phyloP scores from a whole-genome alignment of 2,329 filamentous ascomycete species.

The Zelopaecilomyces penicillatus region DNA sequence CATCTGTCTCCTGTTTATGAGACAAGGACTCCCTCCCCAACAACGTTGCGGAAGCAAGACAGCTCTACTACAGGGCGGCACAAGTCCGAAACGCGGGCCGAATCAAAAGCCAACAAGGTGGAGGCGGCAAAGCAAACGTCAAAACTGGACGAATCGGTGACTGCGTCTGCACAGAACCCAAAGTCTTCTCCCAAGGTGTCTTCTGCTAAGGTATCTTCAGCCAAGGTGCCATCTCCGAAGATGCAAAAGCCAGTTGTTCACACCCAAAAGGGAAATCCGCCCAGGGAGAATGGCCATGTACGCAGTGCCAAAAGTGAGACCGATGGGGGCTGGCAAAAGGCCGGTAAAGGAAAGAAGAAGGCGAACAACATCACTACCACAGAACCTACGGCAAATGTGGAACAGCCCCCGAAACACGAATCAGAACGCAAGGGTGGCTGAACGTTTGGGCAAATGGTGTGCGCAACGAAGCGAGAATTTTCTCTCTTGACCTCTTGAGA shows the following conservation, averaged over 20 bases:
- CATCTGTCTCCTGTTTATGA: constrained; percentile 69
- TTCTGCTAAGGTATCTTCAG: too few species aligned
- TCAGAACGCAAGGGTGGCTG: constrained; percentile 57
- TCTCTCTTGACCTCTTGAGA: too few species aligned
- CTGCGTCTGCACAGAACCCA: constrained; percentile 12
- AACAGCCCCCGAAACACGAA: constrained; percentile 49
- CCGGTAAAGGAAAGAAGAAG: constrained; percentile 42
- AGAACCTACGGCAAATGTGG: constrained; percentile 29
- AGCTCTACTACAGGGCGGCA: constrained; percentile 12
- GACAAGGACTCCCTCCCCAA: constrained; percentile 62
- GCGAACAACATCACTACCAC: constrained; percentile 27
- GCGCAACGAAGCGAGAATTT: too few species aligned
- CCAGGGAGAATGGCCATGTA: constrained; percentile 44
- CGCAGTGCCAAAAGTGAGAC: constrained; percentile 48
- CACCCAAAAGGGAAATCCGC: constrained; percentile 29
- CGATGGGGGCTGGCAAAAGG: constrained; percentile 51
- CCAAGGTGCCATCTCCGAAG: neutral
- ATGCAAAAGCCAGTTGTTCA: constrained; percentile 11
- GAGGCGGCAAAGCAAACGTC: constrained; percentile 12
- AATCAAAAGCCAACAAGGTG: neutral
- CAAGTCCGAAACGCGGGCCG: constrained; percentile 7
- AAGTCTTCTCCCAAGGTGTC: constrained; percentile 10
- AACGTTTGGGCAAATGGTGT: constrained; percentile 12
- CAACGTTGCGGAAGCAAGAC: constrained; percentile 46
- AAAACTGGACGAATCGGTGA: constrained; percentile 7